Percentiles rank a stretch among this genome's conserved stretches.
Conservation (phyloP, 176 grass and related monocot genomes). For the Zea luxurians region DNA sequence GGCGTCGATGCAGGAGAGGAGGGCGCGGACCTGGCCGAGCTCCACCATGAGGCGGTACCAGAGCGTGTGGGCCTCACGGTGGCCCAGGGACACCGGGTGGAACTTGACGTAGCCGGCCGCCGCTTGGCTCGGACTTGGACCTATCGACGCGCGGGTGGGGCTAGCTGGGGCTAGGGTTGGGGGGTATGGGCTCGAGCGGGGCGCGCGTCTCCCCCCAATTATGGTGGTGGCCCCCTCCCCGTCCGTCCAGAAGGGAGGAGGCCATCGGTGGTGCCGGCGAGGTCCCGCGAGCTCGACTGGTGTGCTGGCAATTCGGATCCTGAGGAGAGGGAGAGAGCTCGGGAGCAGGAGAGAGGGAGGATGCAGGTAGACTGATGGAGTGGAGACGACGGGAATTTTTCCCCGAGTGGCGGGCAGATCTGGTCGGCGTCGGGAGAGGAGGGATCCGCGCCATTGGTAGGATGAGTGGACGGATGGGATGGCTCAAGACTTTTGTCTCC, state of each 20-base stretch:
- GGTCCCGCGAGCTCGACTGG: slow-evolving; percentile 18
- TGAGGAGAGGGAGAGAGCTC: not conserved
- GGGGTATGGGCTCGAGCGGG: slow-evolving; percentile 34
- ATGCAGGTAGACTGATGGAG: not conserved
- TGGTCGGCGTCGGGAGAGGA: not conserved
- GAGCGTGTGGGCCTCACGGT: slow-evolving; percentile 50
- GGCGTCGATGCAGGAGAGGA: slow-evolving; percentile 72
- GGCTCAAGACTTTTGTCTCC: not conserved
- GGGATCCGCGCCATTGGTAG: not conserved
- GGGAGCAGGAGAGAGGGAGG: not conserved
- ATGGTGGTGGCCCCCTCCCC: slow-evolving; percentile 42
- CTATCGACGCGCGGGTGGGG: slow-evolving; percentile 31
- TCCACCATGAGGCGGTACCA: slow-evolving; percentile 61
- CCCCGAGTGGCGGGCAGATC: not conserved
- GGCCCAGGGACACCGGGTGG: slow-evolving; percentile 35
- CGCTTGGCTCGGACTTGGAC: slow-evolving; percentile 13
- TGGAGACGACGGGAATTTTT: slow-evolving; percentile 3
- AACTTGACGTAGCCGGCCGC: slow-evolving; percentile 35
- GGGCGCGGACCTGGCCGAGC: slow-evolving; percentile 71
- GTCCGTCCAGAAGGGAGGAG: slow-evolving; percentile 69
- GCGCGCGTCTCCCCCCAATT: slow-evolving; percentile 46
- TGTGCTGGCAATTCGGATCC: slow-evolving; percentile 42
- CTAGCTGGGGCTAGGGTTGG: slow-evolving; percentile 57
- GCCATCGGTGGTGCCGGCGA: slow-evolving; percentile 58
- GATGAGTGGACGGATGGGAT: not conserved